These are phyloP conservation scores for Chamaecrista fasciculata DNA, from an alignment of 306 rosid genomes.

Conservation along the genomic window DNA sequence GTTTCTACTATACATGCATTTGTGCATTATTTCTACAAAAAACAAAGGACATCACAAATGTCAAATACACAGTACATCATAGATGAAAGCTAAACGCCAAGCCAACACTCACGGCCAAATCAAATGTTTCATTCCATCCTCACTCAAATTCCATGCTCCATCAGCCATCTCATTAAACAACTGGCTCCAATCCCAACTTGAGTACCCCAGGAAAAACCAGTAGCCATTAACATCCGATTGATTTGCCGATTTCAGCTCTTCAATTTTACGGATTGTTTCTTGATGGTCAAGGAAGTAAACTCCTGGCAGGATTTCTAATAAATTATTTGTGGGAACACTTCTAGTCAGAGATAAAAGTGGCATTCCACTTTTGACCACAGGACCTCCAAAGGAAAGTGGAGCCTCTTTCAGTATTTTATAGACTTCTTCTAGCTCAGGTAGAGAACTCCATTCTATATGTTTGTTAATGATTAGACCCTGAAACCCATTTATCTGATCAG, in stretches of 20 bases:
- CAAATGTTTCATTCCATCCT: constrained; percentile 44
- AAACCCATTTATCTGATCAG: constrained; percentile 61
- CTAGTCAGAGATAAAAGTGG: constrained; percentile 65
- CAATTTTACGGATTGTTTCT: constrained; percentile 41
- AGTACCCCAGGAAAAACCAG: constrained; percentile 91
- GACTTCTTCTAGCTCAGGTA: constrained; percentile 51
- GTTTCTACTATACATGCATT: constrained; percentile 8
- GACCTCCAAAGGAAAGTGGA: constrained; percentile 78
- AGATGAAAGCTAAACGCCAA: background rate
- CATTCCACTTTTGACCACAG: constrained; percentile 53
- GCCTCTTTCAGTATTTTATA: constrained; percentile 48
- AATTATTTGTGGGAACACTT: constrained; percentile 25
- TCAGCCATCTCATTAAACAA: constrained; percentile 63
- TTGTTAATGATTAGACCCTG: constrained; percentile 85
- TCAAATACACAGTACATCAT: constrained; percentile 23
- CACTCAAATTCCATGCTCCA: constrained; percentile 70
- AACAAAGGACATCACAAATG: constrained; percentile 8
- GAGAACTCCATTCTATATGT: constrained; percentile 59
- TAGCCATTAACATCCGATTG: constrained; percentile 42
- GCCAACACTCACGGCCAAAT: constrained; percentile 69
- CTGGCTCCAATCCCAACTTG: constrained; percentile 90
- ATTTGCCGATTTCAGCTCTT: constrained; percentile 52
- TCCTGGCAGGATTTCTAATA: constrained; percentile 71
- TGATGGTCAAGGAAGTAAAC: constrained; percentile 64
- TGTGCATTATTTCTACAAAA: constrained; percentile 8